Percentiles rank a stretch among this genome's conserved stretches.
Evolutionary conservation across 2,329 filamentous ascomycete genomes (phyloP).

Genomic region (Curvularia sp.): DNA sequence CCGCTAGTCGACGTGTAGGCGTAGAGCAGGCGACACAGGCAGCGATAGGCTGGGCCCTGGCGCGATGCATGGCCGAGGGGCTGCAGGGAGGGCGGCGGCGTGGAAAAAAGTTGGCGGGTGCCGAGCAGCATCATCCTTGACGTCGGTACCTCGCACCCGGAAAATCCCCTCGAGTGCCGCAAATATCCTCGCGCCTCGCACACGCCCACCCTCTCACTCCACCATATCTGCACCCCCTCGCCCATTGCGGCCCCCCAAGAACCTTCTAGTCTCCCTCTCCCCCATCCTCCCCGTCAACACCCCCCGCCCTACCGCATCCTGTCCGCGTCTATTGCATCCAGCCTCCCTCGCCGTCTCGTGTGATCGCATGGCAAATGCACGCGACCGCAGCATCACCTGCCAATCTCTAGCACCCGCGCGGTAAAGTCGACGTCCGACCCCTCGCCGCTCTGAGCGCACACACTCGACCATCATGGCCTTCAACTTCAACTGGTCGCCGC

Average conservation of each 20-base stretch:
- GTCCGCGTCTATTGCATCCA: not conserved
- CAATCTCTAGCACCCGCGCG: conserved; percentile 19
- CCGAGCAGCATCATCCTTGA: conserved; percentile 23
- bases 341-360: conserved; percentile 12
- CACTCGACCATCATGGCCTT: conserved; percentile 77
- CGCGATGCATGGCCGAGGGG: conserved; percentile 17
- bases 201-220: conserved; percentile 7
- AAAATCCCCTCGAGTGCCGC: conserved; percentile 32
- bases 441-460: conserved; percentile 4
- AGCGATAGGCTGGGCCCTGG: not conserved
- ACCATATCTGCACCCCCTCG: conserved; percentile 20
- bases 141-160: conserved; percentile 32
- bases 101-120: conserved; percentile 31
- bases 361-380: conserved; percentile 51
- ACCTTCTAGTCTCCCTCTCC: not conserved
- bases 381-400: conserved; percentile 44
- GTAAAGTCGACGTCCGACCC: conserved; percentile 29
- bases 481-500: conserved; percentile 99
- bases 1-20: conserved; percentile 15
- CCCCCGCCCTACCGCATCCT: conserved; percentile 6
- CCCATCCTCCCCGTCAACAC: not conserved
- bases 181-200: conserved; percentile 24
- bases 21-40: conserved; percentile 2
- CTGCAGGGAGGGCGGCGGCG: not conserved
- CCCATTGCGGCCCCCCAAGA: conserved; percentile 7